Percentiles rank a stretch among this genome's conserved stretches.
Evolutionary conservation across 495 filamentous ascomycete genomes (phyloP).

Genomic region (Daldinia childiae): DNA sequence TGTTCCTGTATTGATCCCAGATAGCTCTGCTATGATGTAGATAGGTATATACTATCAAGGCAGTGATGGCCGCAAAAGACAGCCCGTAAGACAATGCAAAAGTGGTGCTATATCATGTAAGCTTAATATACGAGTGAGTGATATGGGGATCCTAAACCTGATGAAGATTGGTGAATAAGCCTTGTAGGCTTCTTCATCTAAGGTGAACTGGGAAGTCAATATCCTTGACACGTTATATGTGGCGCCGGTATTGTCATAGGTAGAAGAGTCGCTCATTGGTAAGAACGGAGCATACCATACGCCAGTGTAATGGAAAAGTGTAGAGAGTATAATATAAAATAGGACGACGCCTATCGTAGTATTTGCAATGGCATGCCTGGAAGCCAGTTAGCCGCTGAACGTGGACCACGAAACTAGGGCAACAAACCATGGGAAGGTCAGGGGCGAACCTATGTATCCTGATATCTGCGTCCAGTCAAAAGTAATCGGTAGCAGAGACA

Average conservation of each 20-base stretch:
- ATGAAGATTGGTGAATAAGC: slow-evolving; percentile 71
- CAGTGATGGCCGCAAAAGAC: slow-evolving; percentile 74
- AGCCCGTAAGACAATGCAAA: slow-evolving; percentile 74
- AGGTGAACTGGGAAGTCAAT: slow-evolving; percentile 59
- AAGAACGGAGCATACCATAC: slow-evolving; percentile 69
- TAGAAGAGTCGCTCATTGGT: slow-evolving; percentile 66
- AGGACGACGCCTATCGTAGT: slow-evolving; percentile 68
- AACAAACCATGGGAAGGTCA: slow-evolving; percentile 66
- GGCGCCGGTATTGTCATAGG: slow-evolving; percentile 69
- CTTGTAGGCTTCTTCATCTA: slow-evolving; percentile 65
- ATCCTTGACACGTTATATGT: slow-evolving; percentile 65
- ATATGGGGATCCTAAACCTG: slow-evolving; percentile 48
- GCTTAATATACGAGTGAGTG: neutral
- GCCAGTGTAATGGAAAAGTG: slow-evolving; percentile 70
- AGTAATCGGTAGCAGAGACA: slow-evolving; percentile 69
- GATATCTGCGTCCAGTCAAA: slow-evolving; percentile 74
- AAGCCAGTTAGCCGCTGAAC: slow-evolving; percentile 9
- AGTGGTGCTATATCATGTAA: slow-evolving; percentile 57
- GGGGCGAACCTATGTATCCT: slow-evolving; percentile 65
- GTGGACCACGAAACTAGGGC: neutral
- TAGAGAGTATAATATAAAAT: slow-evolving; percentile 60
- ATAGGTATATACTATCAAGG: slow-evolving; percentile 71
- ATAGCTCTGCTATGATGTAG: slow-evolving; percentile 72
- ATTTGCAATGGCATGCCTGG: slow-evolving; percentile 65
- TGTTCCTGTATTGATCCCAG: slow-evolving; percentile 66